Evolutionary conservation across 768 basidiomycete genomes (phyloP).

Genomic region (Cystofilobasidium macerans): DNA sequence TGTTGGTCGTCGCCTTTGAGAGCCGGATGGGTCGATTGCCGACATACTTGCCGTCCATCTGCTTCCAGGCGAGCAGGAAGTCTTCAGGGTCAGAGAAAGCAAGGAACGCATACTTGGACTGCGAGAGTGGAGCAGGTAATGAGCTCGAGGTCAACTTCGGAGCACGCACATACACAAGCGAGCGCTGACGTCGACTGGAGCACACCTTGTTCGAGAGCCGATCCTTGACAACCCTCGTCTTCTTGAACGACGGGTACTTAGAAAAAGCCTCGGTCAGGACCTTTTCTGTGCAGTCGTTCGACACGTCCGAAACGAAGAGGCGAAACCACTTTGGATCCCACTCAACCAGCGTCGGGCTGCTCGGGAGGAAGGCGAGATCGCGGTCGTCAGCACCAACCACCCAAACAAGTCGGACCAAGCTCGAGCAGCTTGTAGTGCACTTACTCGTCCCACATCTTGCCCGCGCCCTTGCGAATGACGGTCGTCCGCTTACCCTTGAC

Average conservation of each 20-base stretch:
- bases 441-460: conserved; percentile 90
- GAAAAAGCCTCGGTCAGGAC: conserved; percentile 85
- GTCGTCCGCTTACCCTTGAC: conserved; percentile 72
- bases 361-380: too few relatives aligned
- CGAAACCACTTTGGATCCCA: conserved; percentile 99
- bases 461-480: conserved; percentile 86
- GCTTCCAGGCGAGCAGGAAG: conserved; percentile 96
- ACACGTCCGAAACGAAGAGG: conserved; percentile 91
- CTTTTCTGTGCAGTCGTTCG: conserved; percentile 95
- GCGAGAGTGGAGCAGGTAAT: conserved; percentile 1
- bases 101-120: conserved; percentile 96
- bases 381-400: too few relatives aligned
- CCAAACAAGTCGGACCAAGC: too few relatives aligned
- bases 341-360: conserved; percentile 72
- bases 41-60: conserved; percentile 99
- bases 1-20: conserved; percentile 79
- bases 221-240: conserved; percentile 90
- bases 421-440: background rate
- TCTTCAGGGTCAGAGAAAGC: conserved; percentile 98
- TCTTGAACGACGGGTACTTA: conserved; percentile 84
- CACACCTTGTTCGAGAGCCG: conserved; percentile 80
- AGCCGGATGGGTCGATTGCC: conserved; percentile 94
- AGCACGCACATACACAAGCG: background rate
- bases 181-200: background rate
- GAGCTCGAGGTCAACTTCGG: background rate